These are phyloP conservation scores for Neoboletus subvelutipes DNA, from an alignment of 768 basidiomycete genomes.

Conservation along the genomic window DNA sequence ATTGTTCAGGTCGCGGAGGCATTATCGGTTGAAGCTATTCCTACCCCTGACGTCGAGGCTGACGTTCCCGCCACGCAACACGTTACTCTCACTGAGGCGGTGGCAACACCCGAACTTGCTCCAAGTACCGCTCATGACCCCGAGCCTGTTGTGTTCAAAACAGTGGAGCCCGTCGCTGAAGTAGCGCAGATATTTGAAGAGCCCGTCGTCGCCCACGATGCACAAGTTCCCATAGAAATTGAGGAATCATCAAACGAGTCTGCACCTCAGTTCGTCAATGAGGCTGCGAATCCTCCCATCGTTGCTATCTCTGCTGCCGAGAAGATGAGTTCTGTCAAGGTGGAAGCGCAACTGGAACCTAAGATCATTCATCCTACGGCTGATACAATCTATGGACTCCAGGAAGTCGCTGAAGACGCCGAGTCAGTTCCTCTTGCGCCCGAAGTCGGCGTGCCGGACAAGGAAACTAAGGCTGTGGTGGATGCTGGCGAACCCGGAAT, in stretches of 20 bases:
- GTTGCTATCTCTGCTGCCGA: neutral
- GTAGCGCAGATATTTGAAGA: constrained; percentile 5
- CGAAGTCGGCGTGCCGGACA: neutral
- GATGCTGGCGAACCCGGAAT: too few species aligned
- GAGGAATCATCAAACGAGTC: constrained; percentile 1
- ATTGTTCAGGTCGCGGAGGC: neutral
- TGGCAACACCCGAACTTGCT: too few species aligned
- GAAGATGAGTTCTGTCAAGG: neutral
- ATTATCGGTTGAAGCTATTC: neutral
- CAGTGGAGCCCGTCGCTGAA: neutral
- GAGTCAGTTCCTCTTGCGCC: neutral
- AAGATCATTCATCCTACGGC: neutral
- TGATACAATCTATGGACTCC: neutral
- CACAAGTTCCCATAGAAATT: constrained; percentile 2
- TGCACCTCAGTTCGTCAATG: constrained; percentile 12
- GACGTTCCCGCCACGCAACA: neutral
- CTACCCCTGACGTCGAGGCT: neutral
- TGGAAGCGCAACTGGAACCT: neutral
- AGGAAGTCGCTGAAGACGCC: neutral
- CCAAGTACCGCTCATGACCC: neutral
- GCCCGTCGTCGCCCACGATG: neutral
- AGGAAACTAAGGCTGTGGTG: neutral
- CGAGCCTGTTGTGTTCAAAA: neutral
- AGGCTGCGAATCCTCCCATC: neutral
- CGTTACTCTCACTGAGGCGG: neutral